A percentile compares a stretch with the other conserved stretches of the same genome.
These are phyloP conservation scores for Ogataea nakhonphanomensis DNA, from an alignment of 805 yeast genomes.

Conservation along the genomic window DNA sequence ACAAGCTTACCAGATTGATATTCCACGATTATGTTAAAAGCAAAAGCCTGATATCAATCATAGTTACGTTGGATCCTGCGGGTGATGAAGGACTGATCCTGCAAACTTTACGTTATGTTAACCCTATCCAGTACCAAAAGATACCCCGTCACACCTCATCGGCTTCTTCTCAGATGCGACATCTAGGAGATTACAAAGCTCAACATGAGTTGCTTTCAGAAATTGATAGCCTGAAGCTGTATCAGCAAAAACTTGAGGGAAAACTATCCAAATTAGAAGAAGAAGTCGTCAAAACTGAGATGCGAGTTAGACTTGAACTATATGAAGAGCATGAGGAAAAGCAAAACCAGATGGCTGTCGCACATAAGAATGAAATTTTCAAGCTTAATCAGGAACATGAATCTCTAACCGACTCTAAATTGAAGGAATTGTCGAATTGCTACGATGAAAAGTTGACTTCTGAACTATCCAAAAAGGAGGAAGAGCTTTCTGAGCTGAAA, in stretches of 20 bases:
- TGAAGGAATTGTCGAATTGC: constrained; percentile 30
- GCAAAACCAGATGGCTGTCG: constrained; percentile 35
- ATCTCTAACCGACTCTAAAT: constrained; percentile 29
- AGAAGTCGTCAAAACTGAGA: constrained; percentile 28
- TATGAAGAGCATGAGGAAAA: constrained; percentile 35
- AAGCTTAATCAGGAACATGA: constrained; percentile 29
- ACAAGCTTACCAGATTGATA: constrained; percentile 47
- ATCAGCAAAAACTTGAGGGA: constrained; percentile 20
- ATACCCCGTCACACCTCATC: constrained; percentile 23
- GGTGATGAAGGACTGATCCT: constrained; percentile 35
- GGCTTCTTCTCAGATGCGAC: constrained; percentile 7
- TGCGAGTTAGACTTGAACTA: constrained; percentile 27
- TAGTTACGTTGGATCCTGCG: constrained; percentile 39
- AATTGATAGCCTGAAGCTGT: constrained; percentile 26
- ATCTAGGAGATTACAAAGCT: constrained; percentile 10
- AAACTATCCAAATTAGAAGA: constrained; percentile 26
- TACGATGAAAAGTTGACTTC: constrained; percentile 32
- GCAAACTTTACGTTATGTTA: constrained; percentile 31
- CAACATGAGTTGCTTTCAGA: constrained; percentile 25
- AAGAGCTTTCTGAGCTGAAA: constrained; percentile 6
- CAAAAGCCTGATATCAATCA: constrained; percentile 31
- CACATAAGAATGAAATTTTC: constrained; percentile 33
- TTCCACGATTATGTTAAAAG: constrained; percentile 41
- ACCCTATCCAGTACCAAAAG: constrained; percentile 29
- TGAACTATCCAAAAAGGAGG: constrained; percentile 10